phyloP scores from a whole-genome alignment of 2,329 filamentous ascomycete genomes.

The Fonsecaea pedrosoi region DNA sequence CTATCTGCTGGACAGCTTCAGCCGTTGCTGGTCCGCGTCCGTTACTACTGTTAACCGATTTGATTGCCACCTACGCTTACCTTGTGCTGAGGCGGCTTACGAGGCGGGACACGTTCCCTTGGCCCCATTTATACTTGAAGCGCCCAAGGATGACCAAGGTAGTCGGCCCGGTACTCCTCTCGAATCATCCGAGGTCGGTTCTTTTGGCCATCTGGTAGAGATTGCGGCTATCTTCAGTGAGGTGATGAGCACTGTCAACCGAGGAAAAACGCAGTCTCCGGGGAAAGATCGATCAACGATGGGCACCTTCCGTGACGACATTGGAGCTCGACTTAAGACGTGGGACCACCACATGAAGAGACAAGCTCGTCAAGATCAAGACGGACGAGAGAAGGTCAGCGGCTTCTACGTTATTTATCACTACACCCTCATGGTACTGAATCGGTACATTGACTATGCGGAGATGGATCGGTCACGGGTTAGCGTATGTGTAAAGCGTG shows the following conservation, averaged over 20 bases:
- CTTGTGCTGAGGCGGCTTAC: conserved; percentile 66
- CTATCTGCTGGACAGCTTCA: conserved; percentile 72
- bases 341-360: conserved; percentile 24
- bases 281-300: conserved; percentile 12
- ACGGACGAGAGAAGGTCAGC: conserved; percentile 21
- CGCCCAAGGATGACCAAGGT: neutral
- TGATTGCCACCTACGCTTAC: conserved; percentile 71
- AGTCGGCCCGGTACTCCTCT: neutral
- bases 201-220: conserved; percentile 35
- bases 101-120: conserved; percentile 65
- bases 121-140: conserved; percentile 53
- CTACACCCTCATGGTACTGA: conserved; percentile 33
- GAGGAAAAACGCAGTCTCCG: neutral
- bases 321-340: conserved; percentile 11
- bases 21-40: conserved; percentile 63
- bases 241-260: conserved; percentile 24
- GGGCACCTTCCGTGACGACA: conserved; percentile 19
- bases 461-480: conserved; percentile 21
- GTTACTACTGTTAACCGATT: conserved; percentile 65
- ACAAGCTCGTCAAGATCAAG: conserved; percentile 1
- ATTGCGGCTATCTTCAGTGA: conserved; percentile 38
- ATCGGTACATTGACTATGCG: conserved; percentile 34
- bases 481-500: conserved; percentile 22
- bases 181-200: conserved; percentile 18
- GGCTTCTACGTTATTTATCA: conserved; percentile 37